phyloP scores from a whole-genome alignment of 352 stramenopile species.

The Phytophthora vignae region DNA sequence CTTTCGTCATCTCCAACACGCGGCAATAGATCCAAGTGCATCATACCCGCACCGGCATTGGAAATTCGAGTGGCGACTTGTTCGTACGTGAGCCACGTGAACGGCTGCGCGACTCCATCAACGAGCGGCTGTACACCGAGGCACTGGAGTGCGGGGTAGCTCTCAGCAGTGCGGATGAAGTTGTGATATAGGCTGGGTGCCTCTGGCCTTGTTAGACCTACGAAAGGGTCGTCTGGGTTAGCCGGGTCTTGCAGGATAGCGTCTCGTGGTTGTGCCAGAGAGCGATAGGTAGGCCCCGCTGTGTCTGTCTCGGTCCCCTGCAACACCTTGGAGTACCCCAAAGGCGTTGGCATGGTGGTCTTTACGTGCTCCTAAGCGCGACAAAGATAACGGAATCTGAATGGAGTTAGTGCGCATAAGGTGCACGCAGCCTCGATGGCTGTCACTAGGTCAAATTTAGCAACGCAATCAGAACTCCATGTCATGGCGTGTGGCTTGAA shows the following conservation, averaged over 20 bases:
- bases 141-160: conserved; percentile 43
- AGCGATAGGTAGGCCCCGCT: conserved; percentile 58
- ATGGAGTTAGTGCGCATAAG: not conserved
- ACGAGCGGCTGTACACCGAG: conserved; percentile 55
- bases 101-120: conserved; percentile 35
- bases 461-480: conserved; percentile 2
- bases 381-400: conserved; percentile 10
- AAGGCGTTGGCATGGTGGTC: conserved; percentile 40
- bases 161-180: conserved; percentile 44
- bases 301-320: conserved; percentile 49
- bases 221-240: conserved; percentile 45
- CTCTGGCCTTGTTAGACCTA: conserved; percentile 48
- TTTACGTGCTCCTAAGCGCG: not conserved
- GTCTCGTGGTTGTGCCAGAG: conserved; percentile 31
- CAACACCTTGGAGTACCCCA: conserved; percentile 57
- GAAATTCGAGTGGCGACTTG: conserved; percentile 49
- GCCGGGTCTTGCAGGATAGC: conserved; percentile 43
- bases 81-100: conserved; percentile 68
- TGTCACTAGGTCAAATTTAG: conserved; percentile 24
- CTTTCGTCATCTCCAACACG: conserved; percentile 45
- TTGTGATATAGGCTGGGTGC: conserved; percentile 59
- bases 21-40: conserved; percentile 55
- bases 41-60: conserved; percentile 52
- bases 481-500: not conserved
- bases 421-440: not conserved